phyloP scores from a whole-genome alignment of 805 yeast species.

The Ogataea parapolymorpha region DNA sequence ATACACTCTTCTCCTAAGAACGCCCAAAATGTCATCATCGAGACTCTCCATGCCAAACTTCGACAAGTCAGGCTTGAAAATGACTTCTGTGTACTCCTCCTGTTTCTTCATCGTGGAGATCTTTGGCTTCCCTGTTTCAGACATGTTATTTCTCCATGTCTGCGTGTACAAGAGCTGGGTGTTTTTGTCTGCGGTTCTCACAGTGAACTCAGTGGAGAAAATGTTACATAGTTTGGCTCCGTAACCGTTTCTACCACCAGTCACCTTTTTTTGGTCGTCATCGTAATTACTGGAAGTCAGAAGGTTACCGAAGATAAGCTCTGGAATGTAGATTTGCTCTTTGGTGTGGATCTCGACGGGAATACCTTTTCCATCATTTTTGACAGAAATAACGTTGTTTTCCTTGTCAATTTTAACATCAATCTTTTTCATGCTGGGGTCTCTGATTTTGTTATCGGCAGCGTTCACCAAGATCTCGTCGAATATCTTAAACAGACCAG shows the following conservation, averaged over 20 bases:
- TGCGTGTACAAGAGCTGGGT: constrained; percentile 67
- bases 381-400: constrained; percentile 68
- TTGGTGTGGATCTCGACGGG: constrained; percentile 91
- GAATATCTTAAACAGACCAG: constrained; percentile 93
- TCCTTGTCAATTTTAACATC: constrained; percentile 81
- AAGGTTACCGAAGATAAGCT: constrained; percentile 91
- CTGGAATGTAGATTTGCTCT: constrained; percentile 92
- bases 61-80: constrained; percentile 82
- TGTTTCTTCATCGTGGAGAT: constrained; percentile 57
- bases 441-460: constrained; percentile 97
- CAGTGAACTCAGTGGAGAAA: constrained; percentile 79
- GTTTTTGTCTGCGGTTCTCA: constrained; percentile 83
- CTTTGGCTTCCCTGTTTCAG: constrained; percentile 67
- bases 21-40: constrained; percentile 80
- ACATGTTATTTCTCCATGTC: constrained; percentile 87
- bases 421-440: constrained; percentile 81
- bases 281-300: constrained; percentile 95
- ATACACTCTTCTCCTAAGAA: constrained; percentile 88
- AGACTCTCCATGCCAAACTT: constrained; percentile 82
- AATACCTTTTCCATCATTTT: constrained; percentile 93
- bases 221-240: constrained; percentile 98
- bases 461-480: constrained; percentile 98
- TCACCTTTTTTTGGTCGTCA: constrained; percentile 90
- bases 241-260: constrained; percentile 98
- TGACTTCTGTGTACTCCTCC: constrained; percentile 79